A percentile compares a stretch with the other conserved stretches of the same genome.
Evolutionary conservation across 371 early-diverging fungal genomes (phyloP).

Genomic region (Apophysomyces sp.): DNA sequence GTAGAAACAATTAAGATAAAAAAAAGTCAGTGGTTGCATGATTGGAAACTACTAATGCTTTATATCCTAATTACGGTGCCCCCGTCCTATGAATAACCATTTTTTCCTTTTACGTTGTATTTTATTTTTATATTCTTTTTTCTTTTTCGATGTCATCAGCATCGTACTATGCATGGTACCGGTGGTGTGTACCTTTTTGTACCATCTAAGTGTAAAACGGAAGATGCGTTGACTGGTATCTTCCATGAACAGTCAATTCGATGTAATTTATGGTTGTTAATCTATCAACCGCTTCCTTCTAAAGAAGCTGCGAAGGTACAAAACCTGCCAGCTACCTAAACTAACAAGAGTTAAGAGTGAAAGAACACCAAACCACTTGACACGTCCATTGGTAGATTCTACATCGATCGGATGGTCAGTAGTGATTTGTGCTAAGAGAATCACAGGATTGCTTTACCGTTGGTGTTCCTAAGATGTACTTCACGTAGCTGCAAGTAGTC

Average conservation of each 20-base stretch:
- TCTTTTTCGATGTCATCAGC: neutral
- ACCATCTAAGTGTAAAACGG: too few species aligned
- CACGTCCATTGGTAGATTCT: slow-evolving; percentile 82
- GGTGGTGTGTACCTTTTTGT: too few species aligned
- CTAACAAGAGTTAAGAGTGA: slow-evolving; percentile 62
- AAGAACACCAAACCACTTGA: slow-evolving; percentile 71
- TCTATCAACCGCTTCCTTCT: slow-evolving; percentile 79
- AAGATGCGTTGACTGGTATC: too few species aligned
- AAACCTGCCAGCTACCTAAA: slow-evolving; percentile 78
- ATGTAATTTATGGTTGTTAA: too few species aligned
- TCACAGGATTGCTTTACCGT: slow-evolving; percentile 56
- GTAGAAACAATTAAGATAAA: too few species aligned
- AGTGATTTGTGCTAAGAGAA: too few species aligned
- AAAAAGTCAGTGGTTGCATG: too few species aligned
- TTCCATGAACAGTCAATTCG: too few species aligned
- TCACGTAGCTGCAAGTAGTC: slow-evolving; percentile 79
- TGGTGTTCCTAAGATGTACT: slow-evolving; percentile 81
- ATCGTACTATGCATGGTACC: too few species aligned
- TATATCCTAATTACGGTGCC: too few species aligned
- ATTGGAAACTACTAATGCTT: too few species aligned
- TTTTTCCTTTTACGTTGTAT: neutral
- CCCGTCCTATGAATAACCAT: too few species aligned
- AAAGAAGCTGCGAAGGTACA: slow-evolving; percentile 79
- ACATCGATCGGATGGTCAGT: neutral
- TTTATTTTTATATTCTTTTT: neutral